These are phyloP conservation scores for Liriodendron chinense DNA, from an alignment of 164 flowering plant genomes.

Conservation along the genomic window DNA sequence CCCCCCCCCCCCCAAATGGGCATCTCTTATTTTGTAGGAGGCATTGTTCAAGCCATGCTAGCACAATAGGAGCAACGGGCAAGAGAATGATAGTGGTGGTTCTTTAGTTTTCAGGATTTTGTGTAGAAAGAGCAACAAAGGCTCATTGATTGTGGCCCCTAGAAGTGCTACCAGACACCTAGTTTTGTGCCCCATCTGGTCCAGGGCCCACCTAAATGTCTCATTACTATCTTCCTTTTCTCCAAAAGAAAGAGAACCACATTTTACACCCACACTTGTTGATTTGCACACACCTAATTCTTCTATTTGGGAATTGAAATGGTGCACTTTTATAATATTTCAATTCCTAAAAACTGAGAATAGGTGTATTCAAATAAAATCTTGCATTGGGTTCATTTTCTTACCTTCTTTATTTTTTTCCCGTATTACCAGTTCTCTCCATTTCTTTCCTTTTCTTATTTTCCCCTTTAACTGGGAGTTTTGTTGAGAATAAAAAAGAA, in stretches of 20 bases:
- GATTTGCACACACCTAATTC: background rate
- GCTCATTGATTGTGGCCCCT: no score
- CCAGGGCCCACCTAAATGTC: background rate
- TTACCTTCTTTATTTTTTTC: no score
- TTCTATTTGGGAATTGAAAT: background rate
- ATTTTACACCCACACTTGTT: background rate
- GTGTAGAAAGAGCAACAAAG: background rate
- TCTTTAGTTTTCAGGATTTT: background rate
- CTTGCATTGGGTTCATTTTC: no score
- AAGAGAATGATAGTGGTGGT: background rate
- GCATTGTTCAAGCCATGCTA: background rate
- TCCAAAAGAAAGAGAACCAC: background rate
- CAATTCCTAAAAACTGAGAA: no score
- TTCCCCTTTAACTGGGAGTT: no score
- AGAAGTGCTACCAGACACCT: no score
- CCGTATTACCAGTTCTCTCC: no score
- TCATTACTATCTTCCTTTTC: background rate
- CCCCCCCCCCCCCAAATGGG: background rate
- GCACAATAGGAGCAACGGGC: background rate
- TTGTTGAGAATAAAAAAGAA: no score
- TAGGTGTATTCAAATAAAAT: no score
- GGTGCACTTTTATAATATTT: background rate
- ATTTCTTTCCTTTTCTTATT: no score
- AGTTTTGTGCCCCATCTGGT: background rate
- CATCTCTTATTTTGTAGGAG: background rate